Evolutionary conservation across 257 asterid species (phyloP).

Genomic region (Verbena officinalis): DNA sequence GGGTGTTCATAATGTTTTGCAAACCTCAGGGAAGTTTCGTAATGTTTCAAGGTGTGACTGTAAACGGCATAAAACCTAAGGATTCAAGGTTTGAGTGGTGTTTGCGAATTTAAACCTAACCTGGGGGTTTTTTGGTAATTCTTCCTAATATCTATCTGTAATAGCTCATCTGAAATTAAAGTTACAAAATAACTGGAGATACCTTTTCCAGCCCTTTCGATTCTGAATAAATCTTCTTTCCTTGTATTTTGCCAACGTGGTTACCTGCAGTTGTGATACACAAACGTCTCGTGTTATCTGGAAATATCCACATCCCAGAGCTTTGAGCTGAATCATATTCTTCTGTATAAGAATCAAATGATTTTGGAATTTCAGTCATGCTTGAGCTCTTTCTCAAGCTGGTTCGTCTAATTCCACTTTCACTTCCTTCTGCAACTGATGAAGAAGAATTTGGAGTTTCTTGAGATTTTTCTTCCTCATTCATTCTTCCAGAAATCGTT

Average conservation of each 20-base stretch:
- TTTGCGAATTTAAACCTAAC: no score
- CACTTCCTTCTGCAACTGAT: conserved; percentile 41
- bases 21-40: no score
- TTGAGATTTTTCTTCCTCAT: conserved; percentile 32
- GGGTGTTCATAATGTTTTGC: no score
- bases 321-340: conserved; percentile 45
- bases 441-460: conserved; percentile 24
- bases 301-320: conserved; percentile 71
- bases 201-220: conserved; percentile 50
- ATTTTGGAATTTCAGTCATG: conserved; percentile 32
- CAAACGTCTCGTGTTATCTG: conserved; percentile 52
- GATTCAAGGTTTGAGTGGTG: no score
- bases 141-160: no score
- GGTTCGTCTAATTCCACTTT: conserved; percentile 33
- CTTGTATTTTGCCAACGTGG: conserved; percentile 32
- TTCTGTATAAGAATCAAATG: conserved; percentile 41
- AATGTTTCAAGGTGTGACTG: no score
- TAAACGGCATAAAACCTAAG: no score
- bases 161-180: neutral
- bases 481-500: conserved; percentile 43
- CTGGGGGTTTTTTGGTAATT: no score
- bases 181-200: neutral
- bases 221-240: conserved; percentile 31
- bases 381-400: conserved; percentile 40
- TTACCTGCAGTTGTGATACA: conserved; percentile 79